These are phyloP conservation scores for Rhodotorula toruloides DNA, from an alignment of 768 basidiomycete genomes.

Conservation along the genomic window DNA sequence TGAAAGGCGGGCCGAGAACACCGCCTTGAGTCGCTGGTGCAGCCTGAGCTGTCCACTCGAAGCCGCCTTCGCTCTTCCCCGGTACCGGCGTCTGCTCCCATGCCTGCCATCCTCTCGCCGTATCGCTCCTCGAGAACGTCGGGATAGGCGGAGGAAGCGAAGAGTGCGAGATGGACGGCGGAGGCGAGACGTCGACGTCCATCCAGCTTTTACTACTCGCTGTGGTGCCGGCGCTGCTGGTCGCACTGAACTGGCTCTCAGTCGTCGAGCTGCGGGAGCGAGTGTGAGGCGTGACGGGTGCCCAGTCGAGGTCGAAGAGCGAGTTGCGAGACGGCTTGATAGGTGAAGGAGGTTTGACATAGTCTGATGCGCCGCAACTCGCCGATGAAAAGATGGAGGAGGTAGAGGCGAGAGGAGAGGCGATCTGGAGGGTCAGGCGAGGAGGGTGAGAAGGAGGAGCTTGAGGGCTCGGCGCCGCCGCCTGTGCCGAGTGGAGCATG, in stretches of 20 bases:
- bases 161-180: background rate
- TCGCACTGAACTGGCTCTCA: background rate
- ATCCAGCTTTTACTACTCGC: constrained; percentile 5
- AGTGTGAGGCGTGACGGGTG: background rate
- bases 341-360: background rate
- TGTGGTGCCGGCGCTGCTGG: background rate
- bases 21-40: background rate
- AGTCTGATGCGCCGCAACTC: no score
- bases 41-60: background rate
- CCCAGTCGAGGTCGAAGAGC: constrained; percentile 29
- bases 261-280: constrained; percentile 19
- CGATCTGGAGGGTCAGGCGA: constrained; percentile 14
- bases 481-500: no score
- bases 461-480: no score
- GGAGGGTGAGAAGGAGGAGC: background rate
- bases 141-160: background rate
- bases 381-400: background rate
- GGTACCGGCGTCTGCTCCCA: background rate
- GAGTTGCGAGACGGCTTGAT: constrained; percentile 1
- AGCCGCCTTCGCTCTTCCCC: background rate
- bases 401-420: background rate
- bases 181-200: constrained; percentile 3
- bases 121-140: background rate
- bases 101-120: background rate
- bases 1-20: no score